Conservation (phyloP, 2,329 filamentous ascomycete species). For the Cercospora berteroae region DNA sequence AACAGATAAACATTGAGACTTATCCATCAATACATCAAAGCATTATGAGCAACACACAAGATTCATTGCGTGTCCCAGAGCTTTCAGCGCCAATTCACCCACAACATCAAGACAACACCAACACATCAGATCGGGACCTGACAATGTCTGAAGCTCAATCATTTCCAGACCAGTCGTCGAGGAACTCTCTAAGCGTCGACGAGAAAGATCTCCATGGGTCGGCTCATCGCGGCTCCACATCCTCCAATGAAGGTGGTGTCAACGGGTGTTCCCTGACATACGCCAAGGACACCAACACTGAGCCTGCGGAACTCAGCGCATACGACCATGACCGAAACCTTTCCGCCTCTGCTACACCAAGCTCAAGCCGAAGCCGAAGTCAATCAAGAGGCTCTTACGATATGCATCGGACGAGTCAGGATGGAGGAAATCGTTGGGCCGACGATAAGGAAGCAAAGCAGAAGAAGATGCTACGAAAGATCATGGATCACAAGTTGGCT, state of each 20-base stretch:
- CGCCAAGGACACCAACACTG: background rate
- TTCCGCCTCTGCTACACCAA: background rate
- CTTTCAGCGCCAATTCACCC: conserved; percentile 3
- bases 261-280: background rate
- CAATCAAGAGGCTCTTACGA: conserved; percentile 7
- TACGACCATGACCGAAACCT: background rate
- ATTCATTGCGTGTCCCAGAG: background rate
- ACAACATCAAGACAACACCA: background rate
- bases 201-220: background rate
- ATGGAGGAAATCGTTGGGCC: conserved; percentile 1
- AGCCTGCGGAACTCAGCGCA: conserved; percentile 1
- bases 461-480: conserved; percentile 1
- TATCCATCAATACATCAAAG: background rate
- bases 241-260: background rate
- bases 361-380: conserved; percentile 5
- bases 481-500: conserved; percentile 9
- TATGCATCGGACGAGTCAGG: conserved; percentile 3
- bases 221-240: background rate
- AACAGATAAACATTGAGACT: background rate
- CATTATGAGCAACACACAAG: conserved; percentile 2
- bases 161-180: conserved; percentile 4
- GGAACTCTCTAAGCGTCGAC: background rate
- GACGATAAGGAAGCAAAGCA: conserved; percentile 9
- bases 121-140: background rate
- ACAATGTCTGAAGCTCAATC: background rate